These are phyloP conservation scores for Ilyonectria sp. DNA, from an alignment of 2,329 filamentous ascomycete species.

Conservation along the genomic window DNA sequence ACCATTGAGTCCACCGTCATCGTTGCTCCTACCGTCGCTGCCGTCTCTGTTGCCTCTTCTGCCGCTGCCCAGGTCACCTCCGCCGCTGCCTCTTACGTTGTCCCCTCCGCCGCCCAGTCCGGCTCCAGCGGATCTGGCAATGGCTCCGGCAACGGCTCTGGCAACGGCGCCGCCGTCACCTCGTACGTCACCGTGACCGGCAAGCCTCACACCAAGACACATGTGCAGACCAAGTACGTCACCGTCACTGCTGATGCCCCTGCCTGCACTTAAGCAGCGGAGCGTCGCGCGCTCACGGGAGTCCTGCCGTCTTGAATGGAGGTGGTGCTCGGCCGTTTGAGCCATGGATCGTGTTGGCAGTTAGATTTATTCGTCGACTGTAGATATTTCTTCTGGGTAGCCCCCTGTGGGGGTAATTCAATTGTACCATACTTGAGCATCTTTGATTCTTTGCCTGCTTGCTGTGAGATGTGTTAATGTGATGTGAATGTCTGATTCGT, in stretches of 20 bases:
- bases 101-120: slow-evolving; percentile 15
- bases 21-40: slow-evolving; percentile 14
- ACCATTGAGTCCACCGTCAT: slow-evolving; percentile 8
- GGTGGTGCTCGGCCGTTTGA: neutral
- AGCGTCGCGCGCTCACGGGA: neutral
- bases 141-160: neutral
- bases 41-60: neutral
- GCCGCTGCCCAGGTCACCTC: neutral
- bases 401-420: slow-evolving; percentile 47
- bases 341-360: neutral
- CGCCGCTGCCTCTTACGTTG: slow-evolving; percentile 13
- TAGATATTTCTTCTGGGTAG: slow-evolving; percentile 48
- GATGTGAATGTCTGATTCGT: neutral
- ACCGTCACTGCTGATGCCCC: slow-evolving; percentile 36
- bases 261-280: slow-evolving; percentile 34
- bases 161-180: slow-evolving; percentile 19
- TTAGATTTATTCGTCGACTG: slow-evolving; percentile 39
- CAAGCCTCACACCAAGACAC: slow-evolving; percentile 18
- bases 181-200: slow-evolving; percentile 37
- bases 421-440: slow-evolving; percentile 48
- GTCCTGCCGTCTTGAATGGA: slow-evolving; percentile 8
- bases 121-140: slow-evolving; percentile 13
- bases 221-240: slow-evolving; percentile 29
- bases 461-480: neutral
- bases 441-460: neutral